Evolutionary conservation across 345 rosid species (phyloP).

Genomic region (Arabidopsis suecica): DNA sequence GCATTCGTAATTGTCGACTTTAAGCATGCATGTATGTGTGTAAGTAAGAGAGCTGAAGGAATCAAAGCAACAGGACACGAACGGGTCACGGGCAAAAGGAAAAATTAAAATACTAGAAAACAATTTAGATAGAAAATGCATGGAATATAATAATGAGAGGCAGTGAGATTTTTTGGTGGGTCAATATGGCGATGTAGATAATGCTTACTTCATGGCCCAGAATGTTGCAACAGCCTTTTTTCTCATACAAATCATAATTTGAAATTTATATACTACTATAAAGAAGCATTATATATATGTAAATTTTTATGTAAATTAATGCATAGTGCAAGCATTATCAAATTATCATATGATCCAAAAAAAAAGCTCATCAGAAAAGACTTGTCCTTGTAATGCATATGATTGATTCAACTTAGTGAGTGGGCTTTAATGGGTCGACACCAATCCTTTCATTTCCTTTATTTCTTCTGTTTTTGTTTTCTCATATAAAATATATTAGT

Average conservation of each 20-base stretch:
- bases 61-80: constrained; percentile 39
- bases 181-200: constrained; percentile 34
- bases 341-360: constrained; percentile 40
- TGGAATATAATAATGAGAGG: constrained; percentile 16
- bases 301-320: constrained; percentile 17
- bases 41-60: constrained; percentile 13
- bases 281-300: constrained; percentile 26
- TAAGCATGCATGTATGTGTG: constrained; percentile 28
- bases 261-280: background rate
- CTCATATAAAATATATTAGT: background rate
- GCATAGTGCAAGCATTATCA: constrained; percentile 14
- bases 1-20: constrained; percentile 21
- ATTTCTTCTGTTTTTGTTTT: background rate
- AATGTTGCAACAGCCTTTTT: constrained; percentile 26
- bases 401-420: constrained; percentile 36
- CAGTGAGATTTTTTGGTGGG: constrained; percentile 41
- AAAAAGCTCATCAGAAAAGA: constrained; percentile 44
- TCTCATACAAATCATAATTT: background rate
- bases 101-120: constrained; percentile 11
- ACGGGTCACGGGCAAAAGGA: constrained; percentile 36
- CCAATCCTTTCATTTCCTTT: constrained; percentile 37
- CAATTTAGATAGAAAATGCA: background rate
- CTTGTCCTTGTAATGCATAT: constrained; percentile 46
- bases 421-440: constrained; percentile 40
- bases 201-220: constrained; percentile 10